Base-by-base conservation (phyloP, 2,329 filamentous ascomycete species). In the Aspergillus melleus region DNA sequence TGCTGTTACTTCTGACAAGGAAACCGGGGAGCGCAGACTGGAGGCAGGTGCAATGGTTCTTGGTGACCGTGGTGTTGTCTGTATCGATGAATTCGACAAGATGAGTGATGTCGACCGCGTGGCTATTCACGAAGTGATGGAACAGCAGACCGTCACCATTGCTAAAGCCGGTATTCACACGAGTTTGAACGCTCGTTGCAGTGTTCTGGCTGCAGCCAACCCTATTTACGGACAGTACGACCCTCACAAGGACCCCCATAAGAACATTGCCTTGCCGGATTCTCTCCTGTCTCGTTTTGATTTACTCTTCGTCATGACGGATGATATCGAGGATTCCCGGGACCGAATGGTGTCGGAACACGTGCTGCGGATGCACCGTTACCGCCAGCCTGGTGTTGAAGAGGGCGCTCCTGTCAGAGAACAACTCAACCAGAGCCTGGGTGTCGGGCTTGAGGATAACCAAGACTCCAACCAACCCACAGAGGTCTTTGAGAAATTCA, bases 51-150 rank as follows among this genome's bases (percentile, higher is more conserved):
- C 95, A 65, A 99, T 99, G 95, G 95, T 99, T 61, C 91, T 99
- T 72, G 95, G 88, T 64, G 95, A 99, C 75, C 90, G 95, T 64
- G 95, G 95, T 68, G 94, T 99, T 11, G 95, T 99, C 36, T 99
- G 95, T 80, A 99, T 99, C 66, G 95, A 99, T 74, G 95, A 99
- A 72, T 99, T 99, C 68, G 95, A 99, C 81, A 99, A 99, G 78
- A 99, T 99, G 95, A 97, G 92, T 59, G 95, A 99, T 73, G 89
- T 98, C 59, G 95, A 99, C 77, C 88, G 95, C 74, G 95, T 99
- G 4, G 95, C 95, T 51, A 99, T 99, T 68, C 95, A 99, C 85
- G 95, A 99, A 90, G 95, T 99, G 66, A 99, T 99, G 95, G 95
- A 99, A 79, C 95, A 99, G 80, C 95, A 99, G 79, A 99, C 95